phyloP scores from a whole-genome alignment of 768 basidiomycete genomes.

The Leccinum aurantiacum region DNA sequence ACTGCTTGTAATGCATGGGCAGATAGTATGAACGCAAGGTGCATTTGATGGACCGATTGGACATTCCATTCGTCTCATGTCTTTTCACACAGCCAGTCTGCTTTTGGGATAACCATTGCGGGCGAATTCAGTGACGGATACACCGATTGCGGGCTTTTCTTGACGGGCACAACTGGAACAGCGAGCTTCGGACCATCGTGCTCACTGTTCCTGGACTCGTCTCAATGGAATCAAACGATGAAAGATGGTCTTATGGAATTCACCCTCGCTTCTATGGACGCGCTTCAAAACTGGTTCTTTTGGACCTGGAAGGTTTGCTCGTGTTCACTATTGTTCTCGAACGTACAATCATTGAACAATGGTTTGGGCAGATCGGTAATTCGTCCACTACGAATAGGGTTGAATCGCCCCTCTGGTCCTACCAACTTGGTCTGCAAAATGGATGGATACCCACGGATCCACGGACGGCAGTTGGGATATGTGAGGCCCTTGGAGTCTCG shows the following conservation, averaged over 20 bases:
- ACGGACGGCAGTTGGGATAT: conserved; percentile 61
- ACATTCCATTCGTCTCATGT: conserved; percentile 1
- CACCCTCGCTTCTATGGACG: conserved; percentile 61
- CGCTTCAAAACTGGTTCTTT: conserved; percentile 67
- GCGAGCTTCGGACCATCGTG: conserved; percentile 34
- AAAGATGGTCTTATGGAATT: conserved; percentile 54
- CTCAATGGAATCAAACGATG: conserved; percentile 49
- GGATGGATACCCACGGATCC: conserved; percentile 84
- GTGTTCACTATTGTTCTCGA: not conserved
- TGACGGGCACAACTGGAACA: conserved; percentile 35
- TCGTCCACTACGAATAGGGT: conserved; percentile 49
- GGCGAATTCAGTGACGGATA: conserved; percentile 76
- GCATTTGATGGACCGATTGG: conserved; percentile 14
- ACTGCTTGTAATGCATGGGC: conserved; percentile 63
- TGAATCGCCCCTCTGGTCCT: conserved; percentile 65
- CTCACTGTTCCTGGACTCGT: conserved; percentile 47
- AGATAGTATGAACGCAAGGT: conserved; percentile 46
- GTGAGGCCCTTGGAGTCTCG: conserved; percentile 50
- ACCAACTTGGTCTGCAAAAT: conserved; percentile 63
- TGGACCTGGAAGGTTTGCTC: conserved; percentile 72
- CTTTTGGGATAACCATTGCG: conserved; percentile 69
- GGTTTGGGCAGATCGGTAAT: conserved; percentile 49
- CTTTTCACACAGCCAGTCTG: conserved; percentile 36
- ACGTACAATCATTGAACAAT: conserved; percentile 1
- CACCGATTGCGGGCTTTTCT: conserved; percentile 63